Base-by-base conservation (phyloP, 305 asterid genomes). In the Fraxinus nigra region DNA sequence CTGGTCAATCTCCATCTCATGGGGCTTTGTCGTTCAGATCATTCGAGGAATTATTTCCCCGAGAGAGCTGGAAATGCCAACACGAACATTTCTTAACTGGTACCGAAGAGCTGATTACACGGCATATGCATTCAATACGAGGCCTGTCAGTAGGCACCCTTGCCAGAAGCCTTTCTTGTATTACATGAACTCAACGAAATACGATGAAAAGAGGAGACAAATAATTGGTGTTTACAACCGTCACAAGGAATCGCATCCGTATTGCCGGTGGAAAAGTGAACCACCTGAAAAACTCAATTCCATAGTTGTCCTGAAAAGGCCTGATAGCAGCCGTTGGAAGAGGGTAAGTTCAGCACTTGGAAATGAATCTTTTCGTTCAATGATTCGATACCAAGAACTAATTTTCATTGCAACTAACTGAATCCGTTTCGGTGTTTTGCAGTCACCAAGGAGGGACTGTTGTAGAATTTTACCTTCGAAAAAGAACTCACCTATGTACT, bases 391-490 rank as follows among this genome's bases (percentile, higher is more conserved):
- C 16, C 9, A 3, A 24, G 7, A 65, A 22, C n/a, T 65, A 72
- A 40, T 59, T 14, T 14, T n/a, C 38, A 3, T 65, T 4, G 14
- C 33, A 40, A 33, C 79, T 81, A 65, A 79, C 40, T 38, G 37
- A 18, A 7, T 20, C 20, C 14, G 10, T 4, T 70, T 37, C 10
- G 84, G 35, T 78, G 54, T 65, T 54, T 46, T 89, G 87, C 95
- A 96, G 99, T 92, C 98, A 22, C 98, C 97, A 72, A 87, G 97
- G 85, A 93, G 98, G 86, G 98, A 96, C 78, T 96, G 98, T 78
- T 94, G 99, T 86, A 90, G 97, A 87, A 86, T 91, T 70, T 82
- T 92, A 87, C 95, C 97, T 75, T 90, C 98, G 33, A 88, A 86
- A 40, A 87, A 88, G 87, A 85, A 26, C 7, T 61, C 91, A 0